Base-by-base conservation (phyloP, 805 yeast species). In the Ogataea haglerorum region DNA sequence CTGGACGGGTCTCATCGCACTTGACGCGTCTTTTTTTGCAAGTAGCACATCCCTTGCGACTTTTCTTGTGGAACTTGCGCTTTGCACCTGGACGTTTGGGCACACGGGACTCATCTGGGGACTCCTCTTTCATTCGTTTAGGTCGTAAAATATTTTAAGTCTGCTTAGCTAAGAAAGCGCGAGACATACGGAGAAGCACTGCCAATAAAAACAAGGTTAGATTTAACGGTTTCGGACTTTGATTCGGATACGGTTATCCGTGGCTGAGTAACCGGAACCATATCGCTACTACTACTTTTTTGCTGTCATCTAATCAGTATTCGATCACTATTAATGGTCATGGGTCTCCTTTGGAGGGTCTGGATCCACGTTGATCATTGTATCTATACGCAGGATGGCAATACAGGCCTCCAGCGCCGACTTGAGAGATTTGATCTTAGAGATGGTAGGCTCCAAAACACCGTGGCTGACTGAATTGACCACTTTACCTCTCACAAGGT, bases 381-480 rank as follows among this genome's bases (percentile, higher is more conserved):
- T 93, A 65, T 93, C 99, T 58, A 93, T 93, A 73, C 99, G 82
- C 56, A 95, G 73, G 49, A 93, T 93, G 25, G 98, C 95, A 64
- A 95, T 82, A 68, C 99, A 93, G 3, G 99, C 99, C 71, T 93
- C 99, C 52, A 93, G 77, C 5, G 99, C 98, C 45, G 95, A 83
- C 66, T 95, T 90, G 62, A 95, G 77, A 9, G 96, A 82, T 65
- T 89, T 90, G 59, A 93, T 75, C 70, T 93, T 93, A 57, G 95
- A 82, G 59, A 93, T 74, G 13, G 97, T 85, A 40, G 99, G 99
- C 66, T 93, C 99, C 52, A 93, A 73, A 21, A 93, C 96, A 48
- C 99, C 99, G 46, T 79, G 74, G 38, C 73, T 68, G 34, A 82
- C 71, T 64, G 85, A 95, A 65, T 93, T 93, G 19, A 87, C 91